Evolutionary conservation across 805 yeast species (phyloP), one percentile per base, ranked within the genome.

Genomic region (Tetrapisispora nanseiensis): DNA sequence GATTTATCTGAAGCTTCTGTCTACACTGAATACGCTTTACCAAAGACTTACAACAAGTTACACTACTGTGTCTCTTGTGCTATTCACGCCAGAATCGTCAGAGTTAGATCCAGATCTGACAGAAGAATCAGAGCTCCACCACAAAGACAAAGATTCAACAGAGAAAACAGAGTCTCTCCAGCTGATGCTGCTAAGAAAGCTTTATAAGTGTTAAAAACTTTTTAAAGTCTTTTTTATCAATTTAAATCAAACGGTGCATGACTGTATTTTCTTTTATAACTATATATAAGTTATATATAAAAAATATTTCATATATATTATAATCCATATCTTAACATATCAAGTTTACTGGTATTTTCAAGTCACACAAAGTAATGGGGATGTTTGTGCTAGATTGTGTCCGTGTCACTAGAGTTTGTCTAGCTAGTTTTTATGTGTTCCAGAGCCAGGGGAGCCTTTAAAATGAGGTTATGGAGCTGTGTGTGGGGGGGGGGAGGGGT

Each of bases 41-140:
- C 99, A 76, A 92, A 92, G 83, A 83, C 92, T 69, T 92, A 90
- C 94, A 85, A 92, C 86, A 92, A 92, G 81, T 81, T 90, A 73
- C 97, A 90, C 82, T 92, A 92, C 92, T 92, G 99, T 83, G 92
- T 92, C 64, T 92, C 98, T 54, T 92, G 99, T 77, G 99, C 99
- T 65, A 90, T 92, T 65, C 99, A 92, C 82, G 94, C 96, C 75
- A 92, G 95, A 86, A 85, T 92, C 66, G 98, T 92, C 68, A 92
- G 99, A 80, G 99, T 92, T 63, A 92, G 99, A 82, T 92, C 97
- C 57, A 85, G 97, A 80, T 77, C 82, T 62, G 95, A 89, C 80
- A 92, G 99, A 82, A 90, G 92, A 76, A 72, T 84, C 76, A 89
- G 99, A 82, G 68, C 97, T 72, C 97, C 99, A 57, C 99, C 99